Percentiles rank a stretch among this genome's conserved stretches.
phyloP scores from a whole-genome alignment of 345 rosid genomes.

The Brassica napus region Da-Ae NC_063450.1:28918001-28918500 shows the following conservation, averaged over 20 bases:
- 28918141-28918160: conserved; percentile 38
- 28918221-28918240: conserved; percentile 14
- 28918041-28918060: conserved; percentile 42
- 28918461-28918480: conserved; percentile 93
- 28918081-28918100: conserved; percentile 48
- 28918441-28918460: conserved; percentile 84
- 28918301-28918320: not conserved
- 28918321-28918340: not conserved
- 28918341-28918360: conserved; percentile 43
- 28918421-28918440: conserved; percentile 73
- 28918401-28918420: conserved; percentile 83
- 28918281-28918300: conserved; percentile 27
- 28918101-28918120: not conserved
- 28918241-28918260: conserved; percentile 23
- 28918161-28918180: conserved; percentile 21
- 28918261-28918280: conserved; percentile 16
- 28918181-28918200: conserved; percentile 5
- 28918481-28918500: conserved; percentile 72
- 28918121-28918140: conserved; percentile 39
- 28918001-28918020: conserved; percentile 37
- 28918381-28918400: conserved; percentile 83
- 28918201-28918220: conserved; percentile 30
- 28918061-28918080: conserved; percentile 56
- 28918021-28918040: conserved; percentile 55
- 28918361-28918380: conserved; percentile 82